phyloP scores from a whole-genome alignment of 2,329 filamentous ascomycete species.

The Paracoccidioides brasiliensis region DNA sequence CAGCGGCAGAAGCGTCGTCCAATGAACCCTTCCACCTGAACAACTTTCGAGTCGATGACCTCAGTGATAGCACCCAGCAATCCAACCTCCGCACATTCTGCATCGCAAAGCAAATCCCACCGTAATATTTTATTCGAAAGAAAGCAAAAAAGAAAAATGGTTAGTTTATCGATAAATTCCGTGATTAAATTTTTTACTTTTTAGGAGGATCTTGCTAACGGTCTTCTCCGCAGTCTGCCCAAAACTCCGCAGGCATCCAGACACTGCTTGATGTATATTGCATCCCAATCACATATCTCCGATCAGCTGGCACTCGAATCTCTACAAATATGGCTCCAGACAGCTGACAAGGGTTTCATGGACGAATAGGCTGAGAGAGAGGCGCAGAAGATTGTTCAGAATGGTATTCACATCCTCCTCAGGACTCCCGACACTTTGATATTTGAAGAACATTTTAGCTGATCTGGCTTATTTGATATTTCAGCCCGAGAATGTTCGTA shows the following conservation, averaged over 20 bases:
- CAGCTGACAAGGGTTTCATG: background rate
- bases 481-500: slow-evolving; percentile 73
- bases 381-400: slow-evolving; percentile 97
- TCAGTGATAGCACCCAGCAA: background rate
- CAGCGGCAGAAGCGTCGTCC: background rate
- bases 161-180: background rate
- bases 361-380: slow-evolving; percentile 77
- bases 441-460: slow-evolving; percentile 1
- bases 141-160: slow-evolving; percentile 4
- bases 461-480: background rate
- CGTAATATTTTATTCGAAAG: background rate
- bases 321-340: background rate
- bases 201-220: background rate
- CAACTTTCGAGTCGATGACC: background rate
- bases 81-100: background rate
- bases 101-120: background rate
- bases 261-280: slow-evolving; percentile 85
- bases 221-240: slow-evolving; percentile 49
- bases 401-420: slow-evolving; percentile 44
- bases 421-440: too few relatives aligned
- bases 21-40: background rate
- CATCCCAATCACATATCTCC: background rate
- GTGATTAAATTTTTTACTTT: background rate
- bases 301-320: background rate
- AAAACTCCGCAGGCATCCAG: slow-evolving; percentile 97